phyloP scores from a whole-genome alignment of 768 basidiomycete genomes.

The Macrocybe gigantea region DNA sequence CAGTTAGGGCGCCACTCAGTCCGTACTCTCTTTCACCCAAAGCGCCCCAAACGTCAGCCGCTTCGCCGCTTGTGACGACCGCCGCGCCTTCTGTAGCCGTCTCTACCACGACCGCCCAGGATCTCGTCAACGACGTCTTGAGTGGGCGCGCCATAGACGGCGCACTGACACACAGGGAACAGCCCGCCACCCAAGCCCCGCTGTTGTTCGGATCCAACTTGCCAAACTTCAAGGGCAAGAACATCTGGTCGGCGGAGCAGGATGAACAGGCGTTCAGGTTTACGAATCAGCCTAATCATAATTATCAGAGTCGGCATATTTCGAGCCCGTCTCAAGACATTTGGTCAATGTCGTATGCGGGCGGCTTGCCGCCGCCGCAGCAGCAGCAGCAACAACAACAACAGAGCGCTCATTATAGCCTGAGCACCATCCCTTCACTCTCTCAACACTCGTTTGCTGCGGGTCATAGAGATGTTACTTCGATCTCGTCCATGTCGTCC shows the following conservation, averaged over 20 bases:
- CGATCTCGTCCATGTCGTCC: too few species aligned
- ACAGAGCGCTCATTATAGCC: constrained; percentile 12
- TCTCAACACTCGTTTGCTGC: constrained; percentile 2
- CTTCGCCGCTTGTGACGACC: constrained; percentile 9
- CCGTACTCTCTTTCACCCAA: constrained; percentile 21
- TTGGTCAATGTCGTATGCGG: constrained; percentile 28
- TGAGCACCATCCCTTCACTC: constrained; percentile 7
- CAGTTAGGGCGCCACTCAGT: too few species aligned
- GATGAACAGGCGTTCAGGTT: constrained; percentile 41
- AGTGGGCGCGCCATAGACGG: constrained; percentile 21
- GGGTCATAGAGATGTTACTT: too few species aligned
- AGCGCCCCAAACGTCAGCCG: constrained; percentile 15
- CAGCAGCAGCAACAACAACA: constrained; percentile 22
- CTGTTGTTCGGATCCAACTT: constrained; percentile 49
- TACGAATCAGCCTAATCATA: constrained; percentile 24
- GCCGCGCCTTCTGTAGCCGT: constrained; percentile 19
- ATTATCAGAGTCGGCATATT: constrained; percentile 23
- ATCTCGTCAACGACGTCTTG: constrained; percentile 56
- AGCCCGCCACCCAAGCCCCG: constrained; percentile 31
- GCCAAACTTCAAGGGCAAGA: constrained; percentile 37
- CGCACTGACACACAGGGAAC: constrained; percentile 11
- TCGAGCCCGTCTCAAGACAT: constrained; percentile 26
- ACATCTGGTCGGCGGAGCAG: constrained; percentile 62
- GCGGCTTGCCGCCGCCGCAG: constrained; percentile 24
- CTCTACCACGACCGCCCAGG: constrained; percentile 53